These are phyloP conservation scores for Penicillium nucicola DNA, from an alignment of 495 filamentous ascomycete species.

Conservation along the genomic window DNA sequence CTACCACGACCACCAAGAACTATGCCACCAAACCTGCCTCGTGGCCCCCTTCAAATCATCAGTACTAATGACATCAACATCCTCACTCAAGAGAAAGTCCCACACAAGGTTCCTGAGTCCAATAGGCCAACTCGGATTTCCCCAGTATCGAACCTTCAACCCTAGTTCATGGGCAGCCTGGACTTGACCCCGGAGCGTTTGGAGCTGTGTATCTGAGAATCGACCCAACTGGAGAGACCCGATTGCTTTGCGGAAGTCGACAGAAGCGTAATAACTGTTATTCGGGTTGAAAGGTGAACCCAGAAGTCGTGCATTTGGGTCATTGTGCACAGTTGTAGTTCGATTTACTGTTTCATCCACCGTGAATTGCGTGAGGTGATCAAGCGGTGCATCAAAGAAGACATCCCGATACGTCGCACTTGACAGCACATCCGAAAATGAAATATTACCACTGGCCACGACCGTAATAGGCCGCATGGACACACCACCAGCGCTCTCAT, in stretches of 20 bases:
- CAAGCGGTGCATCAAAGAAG: conserved; percentile 69
- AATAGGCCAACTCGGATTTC: conserved; percentile 59
- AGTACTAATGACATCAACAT: conserved; percentile 45
- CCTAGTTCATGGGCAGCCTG: conserved; percentile 56
- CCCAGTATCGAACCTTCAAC: conserved; percentile 64
- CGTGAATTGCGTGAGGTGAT: conserved; percentile 26
- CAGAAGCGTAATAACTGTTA: conserved; percentile 43
- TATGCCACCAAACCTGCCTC: conserved; percentile 16
- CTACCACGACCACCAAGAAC: conserved; percentile 12
- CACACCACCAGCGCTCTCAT: conserved; percentile 35
- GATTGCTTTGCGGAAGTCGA: conserved; percentile 38
- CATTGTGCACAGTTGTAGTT: not conserved
- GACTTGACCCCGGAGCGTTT: conserved; percentile 54
- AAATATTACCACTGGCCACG: conserved; percentile 64
- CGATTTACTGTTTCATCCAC: not conserved
- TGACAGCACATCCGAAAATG: conserved; percentile 35
- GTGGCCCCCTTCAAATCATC: conserved; percentile 25
- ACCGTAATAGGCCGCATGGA: conserved; percentile 60
- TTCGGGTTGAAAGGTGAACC: conserved; percentile 15
- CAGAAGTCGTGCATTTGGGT: not conserved
- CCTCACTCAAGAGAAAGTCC: conserved; percentile 58
- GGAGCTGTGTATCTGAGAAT: conserved; percentile 47
- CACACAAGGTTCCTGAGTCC: conserved; percentile 61
- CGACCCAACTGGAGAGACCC: conserved; percentile 29
- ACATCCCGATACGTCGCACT: conserved; percentile 55